phyloP scores from a whole-genome alignment of 768 basidiomycete genomes.

The Pulveroboletus frians region DNA sequence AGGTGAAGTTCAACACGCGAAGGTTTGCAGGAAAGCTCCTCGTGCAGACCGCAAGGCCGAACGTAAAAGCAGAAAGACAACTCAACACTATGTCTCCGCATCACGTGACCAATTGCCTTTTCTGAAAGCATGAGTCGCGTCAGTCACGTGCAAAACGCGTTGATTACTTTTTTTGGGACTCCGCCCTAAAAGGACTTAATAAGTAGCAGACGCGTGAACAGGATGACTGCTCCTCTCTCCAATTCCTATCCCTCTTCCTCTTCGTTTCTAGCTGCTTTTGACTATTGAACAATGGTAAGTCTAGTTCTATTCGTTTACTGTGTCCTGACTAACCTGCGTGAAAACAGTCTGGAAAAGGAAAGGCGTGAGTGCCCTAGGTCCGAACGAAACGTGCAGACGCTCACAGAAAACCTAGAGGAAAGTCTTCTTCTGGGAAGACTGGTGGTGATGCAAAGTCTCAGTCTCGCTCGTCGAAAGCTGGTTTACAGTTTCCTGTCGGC shows the following conservation, averaged over 20 bases:
- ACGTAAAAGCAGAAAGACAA: not conserved
- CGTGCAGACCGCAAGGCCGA: constrained; percentile 31
- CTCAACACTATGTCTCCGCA: constrained; percentile 10
- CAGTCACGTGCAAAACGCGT: constrained; percentile 34
- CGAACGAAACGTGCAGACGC: not conserved
- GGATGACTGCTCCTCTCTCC: constrained; percentile 5
- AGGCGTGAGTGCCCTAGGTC: constrained; percentile 35
- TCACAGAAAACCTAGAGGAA: constrained; percentile 33
- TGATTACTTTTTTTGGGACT: constrained; percentile 29
- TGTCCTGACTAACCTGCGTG: constrained; percentile 6
- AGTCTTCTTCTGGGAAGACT: constrained; percentile 42
- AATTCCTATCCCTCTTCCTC: constrained; percentile 16
- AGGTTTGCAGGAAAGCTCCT: constrained; percentile 21
- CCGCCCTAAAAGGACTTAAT: constrained; percentile 27
- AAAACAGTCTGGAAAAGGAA: constrained; percentile 52
- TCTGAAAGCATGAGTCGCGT: constrained; percentile 20
- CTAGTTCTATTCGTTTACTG: not conserved
- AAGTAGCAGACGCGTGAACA: constrained; percentile 29
- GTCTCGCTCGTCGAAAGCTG: constrained; percentile 63
- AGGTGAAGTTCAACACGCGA: constrained; percentile 15
- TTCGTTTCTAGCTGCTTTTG: constrained; percentile 1
- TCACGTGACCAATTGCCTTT: constrained; percentile 19
- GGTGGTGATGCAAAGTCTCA: constrained; percentile 52
- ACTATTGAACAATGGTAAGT: constrained; percentile 31
- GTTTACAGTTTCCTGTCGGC: constrained; percentile 73